These are phyloP conservation scores for Blastocystis sp. DNA, from an alignment of 352 stramenopile genomes.

Conservation along the genomic window DNA sequence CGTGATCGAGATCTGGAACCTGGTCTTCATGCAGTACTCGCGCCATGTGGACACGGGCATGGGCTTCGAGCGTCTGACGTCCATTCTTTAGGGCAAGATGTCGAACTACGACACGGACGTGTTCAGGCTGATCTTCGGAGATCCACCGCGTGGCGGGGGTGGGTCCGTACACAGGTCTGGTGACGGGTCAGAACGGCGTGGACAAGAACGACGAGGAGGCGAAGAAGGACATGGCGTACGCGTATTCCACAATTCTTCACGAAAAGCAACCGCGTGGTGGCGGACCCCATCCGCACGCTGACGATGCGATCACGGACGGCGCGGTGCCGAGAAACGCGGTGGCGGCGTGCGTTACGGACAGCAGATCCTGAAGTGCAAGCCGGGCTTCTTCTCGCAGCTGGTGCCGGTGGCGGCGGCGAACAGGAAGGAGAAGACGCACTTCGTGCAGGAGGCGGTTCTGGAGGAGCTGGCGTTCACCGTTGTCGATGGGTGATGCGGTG, in stretches of 20 bases:
- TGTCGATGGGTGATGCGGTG: no score
- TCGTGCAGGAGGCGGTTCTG: conserved; percentile 80
- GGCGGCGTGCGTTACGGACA: conserved; percentile 90
- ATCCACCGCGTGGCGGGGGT: conserved; percentile 75
- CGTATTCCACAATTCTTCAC: not conserved
- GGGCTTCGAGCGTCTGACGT: conserved; percentile 86
- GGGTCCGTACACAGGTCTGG: conserved; percentile 68
- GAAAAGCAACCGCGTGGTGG: conserved; percentile 79
- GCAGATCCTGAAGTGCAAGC: conserved; percentile 84
- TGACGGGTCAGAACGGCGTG: conserved; percentile 63
- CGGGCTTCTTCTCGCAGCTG: conserved; percentile 85
- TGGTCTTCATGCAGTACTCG: conserved; percentile 99
- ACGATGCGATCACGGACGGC: conserved; percentile 93
- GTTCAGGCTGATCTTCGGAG: conserved; percentile 86
- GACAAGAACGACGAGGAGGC: conserved; percentile 71
- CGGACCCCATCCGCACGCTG: conserved; percentile 91
- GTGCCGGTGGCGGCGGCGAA: conserved; percentile 79
- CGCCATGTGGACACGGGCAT: conserved; percentile 97
- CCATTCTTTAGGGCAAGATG: conserved; percentile 78
- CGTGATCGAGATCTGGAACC: conserved; percentile 99
- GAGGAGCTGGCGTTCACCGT: no score
- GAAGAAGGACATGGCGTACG: conserved; percentile 73
- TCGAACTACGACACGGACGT: conserved; percentile 98
- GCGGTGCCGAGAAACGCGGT: conserved; percentile 85
- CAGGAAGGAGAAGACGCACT: conserved; percentile 77